Base-by-base conservation (phyloP, 768 basidiomycete species). In the Boletus rubroflammeus region DNA sequence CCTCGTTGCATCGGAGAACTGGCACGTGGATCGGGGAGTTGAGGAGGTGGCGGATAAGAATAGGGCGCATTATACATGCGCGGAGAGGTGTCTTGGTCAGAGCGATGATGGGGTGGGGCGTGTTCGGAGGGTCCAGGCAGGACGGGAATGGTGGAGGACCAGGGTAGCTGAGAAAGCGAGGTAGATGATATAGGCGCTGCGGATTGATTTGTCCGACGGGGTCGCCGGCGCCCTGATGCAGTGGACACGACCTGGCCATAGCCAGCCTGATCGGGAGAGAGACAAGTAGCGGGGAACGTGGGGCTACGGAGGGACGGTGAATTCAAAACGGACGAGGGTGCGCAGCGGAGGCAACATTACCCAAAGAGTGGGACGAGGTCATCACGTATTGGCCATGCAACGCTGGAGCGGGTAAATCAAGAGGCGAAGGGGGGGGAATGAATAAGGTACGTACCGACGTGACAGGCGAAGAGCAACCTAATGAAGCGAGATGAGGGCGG, bases 341-440 rank as follows among this genome's bases (percentile, higher is more conserved):
- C 14, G 31, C 10, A 50, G 25, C 31, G 28, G 55, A 35, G 34
- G 35, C 23, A 38, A 47, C 64, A 76, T 53, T 71, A 92, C 91
- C 92, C 91, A 70, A 94, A 93, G 38, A 94, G 73, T n/a, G 92
- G 91, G 42, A 93, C 72, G 28, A 94, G 78, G 63, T 93, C 90
- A 47, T 93, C 82, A 44, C 90, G 85, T 62, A 94, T 94, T 8
- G 85, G 76, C 89, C 89, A 94, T 4, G 91, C 92, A 29, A 93
- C 91, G 61, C 92, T 91, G 66, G 19, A 53, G 28, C 45, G 52
- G 42, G 31, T 34, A 55, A 50, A 54, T 62, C 40, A 61, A 57
- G 57, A 53, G 52, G 46, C 21, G 47, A 45, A 46, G 34, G 36
- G 41, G 34, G 2, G 28, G 45, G 40, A 36, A 64, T 44, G 54